Evolutionary conservation across 2,329 filamentous ascomycete genomes (phyloP).

Genomic region (Keithomyces neogunnii): DNA sequence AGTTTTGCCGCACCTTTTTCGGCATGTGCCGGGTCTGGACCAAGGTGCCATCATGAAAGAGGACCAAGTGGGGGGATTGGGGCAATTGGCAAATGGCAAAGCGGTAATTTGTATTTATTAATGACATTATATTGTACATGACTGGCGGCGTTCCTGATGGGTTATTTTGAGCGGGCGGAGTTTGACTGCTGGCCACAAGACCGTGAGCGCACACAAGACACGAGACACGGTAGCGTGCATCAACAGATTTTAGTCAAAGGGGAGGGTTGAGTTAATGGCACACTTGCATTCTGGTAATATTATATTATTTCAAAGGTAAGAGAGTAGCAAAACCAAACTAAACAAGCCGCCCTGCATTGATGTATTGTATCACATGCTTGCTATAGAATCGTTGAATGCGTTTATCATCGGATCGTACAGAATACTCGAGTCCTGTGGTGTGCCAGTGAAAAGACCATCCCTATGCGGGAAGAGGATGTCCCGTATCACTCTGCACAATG

Average conservation of each 20-base stretch:
- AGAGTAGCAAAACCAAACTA: too few species aligned
- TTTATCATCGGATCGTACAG: not conserved
- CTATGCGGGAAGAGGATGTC: slow-evolving; percentile 2
- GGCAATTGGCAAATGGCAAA: not conserved
- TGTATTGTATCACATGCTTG: too few species aligned
- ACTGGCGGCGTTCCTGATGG: not conserved
- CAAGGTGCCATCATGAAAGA: slow-evolving; percentile 9
- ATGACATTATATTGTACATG: not conserved
- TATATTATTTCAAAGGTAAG: too few species aligned
- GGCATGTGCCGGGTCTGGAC: slow-evolving; percentile 14
- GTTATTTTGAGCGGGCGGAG: not conserved
- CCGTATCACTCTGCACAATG: not conserved
- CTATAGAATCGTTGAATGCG: not conserved
- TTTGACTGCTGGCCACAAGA: not conserved
- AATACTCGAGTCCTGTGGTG: slow-evolving; percentile 1
- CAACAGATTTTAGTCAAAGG: too few species aligned
- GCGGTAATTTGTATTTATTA: not conserved
- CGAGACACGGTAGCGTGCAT: too few species aligned
- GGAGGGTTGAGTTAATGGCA: too few species aligned
- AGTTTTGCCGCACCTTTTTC: slow-evolving; percentile 15
- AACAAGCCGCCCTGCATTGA: too few species aligned
- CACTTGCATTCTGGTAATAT: too few species aligned
- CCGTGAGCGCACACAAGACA: too few species aligned
- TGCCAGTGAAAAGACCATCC: slow-evolving; percentile 3
- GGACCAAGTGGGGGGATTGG: not conserved